These are phyloP conservation scores for Hypoxylon cercidicola DNA, from an alignment of 495 filamentous ascomycete species.

Conservation along the genomic window DNA sequence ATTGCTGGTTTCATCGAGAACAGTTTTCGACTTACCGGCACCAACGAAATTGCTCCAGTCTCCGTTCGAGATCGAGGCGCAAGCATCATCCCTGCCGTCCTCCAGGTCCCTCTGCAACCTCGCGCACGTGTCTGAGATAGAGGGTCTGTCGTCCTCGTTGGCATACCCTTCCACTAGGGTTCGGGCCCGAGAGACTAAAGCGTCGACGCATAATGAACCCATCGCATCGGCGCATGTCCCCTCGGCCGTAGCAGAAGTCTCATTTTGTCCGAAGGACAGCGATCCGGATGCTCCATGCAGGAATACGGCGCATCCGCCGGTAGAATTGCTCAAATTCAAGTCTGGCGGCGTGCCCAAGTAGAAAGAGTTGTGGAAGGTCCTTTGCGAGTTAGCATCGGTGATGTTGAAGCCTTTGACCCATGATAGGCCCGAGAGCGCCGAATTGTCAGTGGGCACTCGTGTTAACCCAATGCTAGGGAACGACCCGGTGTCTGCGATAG, in stretches of 20 bases:
- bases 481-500: slow-evolving; percentile 32
- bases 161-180: slow-evolving; percentile 4
- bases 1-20: no score
- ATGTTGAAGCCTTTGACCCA: slow-evolving; percentile 39
- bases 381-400: background rate
- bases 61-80: slow-evolving; percentile 9
- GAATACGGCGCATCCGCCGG: slow-evolving; percentile 37
- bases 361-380: slow-evolving; percentile 29
- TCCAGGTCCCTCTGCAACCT: slow-evolving; percentile 23
- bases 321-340: slow-evolving; percentile 3
- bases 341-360: slow-evolving; percentile 35
- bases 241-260: slow-evolving; percentile 6
- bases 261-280: slow-evolving; percentile 4
- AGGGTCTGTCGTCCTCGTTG: background rate
- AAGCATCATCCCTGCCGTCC: slow-evolving; percentile 20
- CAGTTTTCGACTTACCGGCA: slow-evolving; percentile 23
- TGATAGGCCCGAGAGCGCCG: slow-evolving; percentile 31
- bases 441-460: slow-evolving; percentile 18
- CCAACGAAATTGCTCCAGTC: slow-evolving; percentile 32
- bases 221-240: slow-evolving; percentile 40
- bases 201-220: slow-evolving; percentile 27
- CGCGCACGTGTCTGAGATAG: slow-evolving; percentile 17
- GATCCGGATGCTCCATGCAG: slow-evolving; percentile 19
- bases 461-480: slow-evolving; percentile 34
- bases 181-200: slow-evolving; percentile 24